Conservation (phyloP, 169 alveolate genomes). For the Plasmodium vivax region DNA sequence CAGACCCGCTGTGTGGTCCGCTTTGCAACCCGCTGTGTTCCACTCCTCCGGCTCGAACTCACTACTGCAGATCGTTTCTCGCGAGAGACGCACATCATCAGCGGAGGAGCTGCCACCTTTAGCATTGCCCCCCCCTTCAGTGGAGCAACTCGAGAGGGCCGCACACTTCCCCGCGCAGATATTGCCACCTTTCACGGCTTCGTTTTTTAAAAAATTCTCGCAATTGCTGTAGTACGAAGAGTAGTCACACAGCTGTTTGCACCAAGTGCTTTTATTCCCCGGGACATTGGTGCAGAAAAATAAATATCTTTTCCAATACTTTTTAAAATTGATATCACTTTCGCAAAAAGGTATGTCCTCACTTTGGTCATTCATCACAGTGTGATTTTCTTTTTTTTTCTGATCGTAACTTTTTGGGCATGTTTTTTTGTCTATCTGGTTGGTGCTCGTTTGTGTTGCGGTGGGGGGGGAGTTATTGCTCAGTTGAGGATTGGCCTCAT, state of each 20-base stretch:
- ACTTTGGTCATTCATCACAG: neutral
- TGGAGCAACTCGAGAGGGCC: neutral
- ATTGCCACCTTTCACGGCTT: neutral
- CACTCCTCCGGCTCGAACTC: neutral
- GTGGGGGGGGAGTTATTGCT: neutral
- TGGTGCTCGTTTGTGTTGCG: neutral
- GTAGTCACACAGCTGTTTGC: constrained; percentile 58
- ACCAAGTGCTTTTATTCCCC: constrained; percentile 61
- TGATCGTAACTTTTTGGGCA: neutral
- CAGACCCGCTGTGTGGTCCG: neutral
- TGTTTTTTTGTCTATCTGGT: neutral
- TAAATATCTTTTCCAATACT: constrained; percentile 73
- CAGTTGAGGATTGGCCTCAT: neutral
- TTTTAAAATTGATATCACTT: constrained; percentile 32
- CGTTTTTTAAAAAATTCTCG: constrained; percentile 53
- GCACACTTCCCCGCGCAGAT: neutral
- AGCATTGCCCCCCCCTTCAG: neutral
- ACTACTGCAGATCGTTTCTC: constrained; percentile 18
- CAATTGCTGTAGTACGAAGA: constrained; percentile 25
- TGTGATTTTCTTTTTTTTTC: constrained; percentile 4
- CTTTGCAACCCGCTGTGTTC: neutral
- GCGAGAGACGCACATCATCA: neutral
- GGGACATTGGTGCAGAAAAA: constrained; percentile 70
- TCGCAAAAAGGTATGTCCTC: neutral
- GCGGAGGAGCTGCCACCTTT: neutral